Evolutionary conservation across 2,329 filamentous ascomycete species (phyloP), one percentile per base, ranked within the genome.

Genomic region (Orbilia blumenaviensis): DNA sequence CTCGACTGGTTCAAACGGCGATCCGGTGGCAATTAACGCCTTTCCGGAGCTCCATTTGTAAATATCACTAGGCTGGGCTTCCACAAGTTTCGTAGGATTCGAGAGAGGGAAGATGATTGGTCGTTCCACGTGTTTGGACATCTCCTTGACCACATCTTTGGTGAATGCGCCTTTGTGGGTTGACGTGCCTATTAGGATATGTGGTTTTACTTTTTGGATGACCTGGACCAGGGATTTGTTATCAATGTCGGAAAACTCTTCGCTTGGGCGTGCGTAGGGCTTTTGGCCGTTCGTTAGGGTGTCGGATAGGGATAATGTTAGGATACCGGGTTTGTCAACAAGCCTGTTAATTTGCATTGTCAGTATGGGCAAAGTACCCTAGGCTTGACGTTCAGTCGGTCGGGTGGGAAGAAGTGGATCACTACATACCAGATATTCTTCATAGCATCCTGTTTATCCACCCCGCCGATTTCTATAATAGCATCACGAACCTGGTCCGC

Each of bases 101-200:
- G 91, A 94, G 0, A 96, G 87, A 0, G 93, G 93, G 75, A 96
- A 89, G 71, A 93, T 86, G 64, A 92, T 88, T n/a, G 93, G 93
- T 0, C 90, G 86, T 0, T 90, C 86, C 1, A 91, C 88, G 79
- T 93, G 88, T 36, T 86, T 85, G 1, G 90, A 89, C 92, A 96
- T 96, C 79, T 91, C 91, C 50, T 86, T 85, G 9, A 96, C 85
- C 27, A 93, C 84, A 1, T 92, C 87, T 79, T 93, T 85, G 0
- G 91, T 94, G 83, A 96, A 96, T 0, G 92, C 85, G 1, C 88
- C 88, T 0, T 92, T 90, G 8, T 89, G 88, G 0, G 93, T 96
- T 0, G 92, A 95, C 0, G 92, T 96, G 10, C 93, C 93, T 76
- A 96, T 89, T 0, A 96, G 85, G 0, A 94, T 90, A 79, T 96